Percentiles rank a stretch among this genome's conserved stretches.
Evolutionary conservation across 805 yeast genomes (phyloP).

Genomic region (Ogataea corticis): DNA sequence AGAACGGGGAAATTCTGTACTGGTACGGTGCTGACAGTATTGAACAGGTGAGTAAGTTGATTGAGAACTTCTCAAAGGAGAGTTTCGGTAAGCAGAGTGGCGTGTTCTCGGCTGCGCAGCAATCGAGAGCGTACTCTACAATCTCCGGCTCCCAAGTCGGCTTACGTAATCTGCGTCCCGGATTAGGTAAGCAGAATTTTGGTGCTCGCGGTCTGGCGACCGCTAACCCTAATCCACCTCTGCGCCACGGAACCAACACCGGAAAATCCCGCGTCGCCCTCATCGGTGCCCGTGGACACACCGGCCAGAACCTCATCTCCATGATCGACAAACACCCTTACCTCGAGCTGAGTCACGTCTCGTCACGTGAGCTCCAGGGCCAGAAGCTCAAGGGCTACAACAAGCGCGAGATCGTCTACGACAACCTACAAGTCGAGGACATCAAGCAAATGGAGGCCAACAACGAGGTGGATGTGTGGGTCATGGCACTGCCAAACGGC

Average conservation of each 20-base stretch:
- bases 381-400: slow-evolving; percentile 84
- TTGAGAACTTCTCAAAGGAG: slow-evolving; percentile 50
- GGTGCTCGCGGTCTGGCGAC: slow-evolving; percentile 39
- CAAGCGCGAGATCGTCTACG: slow-evolving; percentile 76
- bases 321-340: slow-evolving; percentile 86
- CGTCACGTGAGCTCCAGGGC: slow-evolving; percentile 93
- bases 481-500: slow-evolving; percentile 98
- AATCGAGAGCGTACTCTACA: slow-evolving; percentile 35
- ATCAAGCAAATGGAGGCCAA: slow-evolving; percentile 73
- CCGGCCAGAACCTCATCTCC: slow-evolving; percentile 90
- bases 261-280: slow-evolving; percentile 76
- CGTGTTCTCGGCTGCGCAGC: slow-evolving; percentile 47
- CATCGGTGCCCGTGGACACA: slow-evolving; percentile 97
- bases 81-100: slow-evolving; percentile 46
- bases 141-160: slow-evolving; percentile 8
- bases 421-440: slow-evolving; percentile 85
- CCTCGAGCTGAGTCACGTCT: slow-evolving; percentile 87
- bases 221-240: slow-evolving; percentile 72
- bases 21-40: slow-evolving; percentile 88
- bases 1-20: slow-evolving; percentile 85
- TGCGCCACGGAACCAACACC: slow-evolving; percentile 60
- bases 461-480: slow-evolving; percentile 91
- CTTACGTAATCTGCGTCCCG: slow-evolving; percentile 17
- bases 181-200: slow-evolving; percentile 14
- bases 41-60: slow-evolving; percentile 59